Evolutionary conservation across 192 early-diverging fungal species (phyloP).

Genomic region (Backusella mclennaniae): DNA sequence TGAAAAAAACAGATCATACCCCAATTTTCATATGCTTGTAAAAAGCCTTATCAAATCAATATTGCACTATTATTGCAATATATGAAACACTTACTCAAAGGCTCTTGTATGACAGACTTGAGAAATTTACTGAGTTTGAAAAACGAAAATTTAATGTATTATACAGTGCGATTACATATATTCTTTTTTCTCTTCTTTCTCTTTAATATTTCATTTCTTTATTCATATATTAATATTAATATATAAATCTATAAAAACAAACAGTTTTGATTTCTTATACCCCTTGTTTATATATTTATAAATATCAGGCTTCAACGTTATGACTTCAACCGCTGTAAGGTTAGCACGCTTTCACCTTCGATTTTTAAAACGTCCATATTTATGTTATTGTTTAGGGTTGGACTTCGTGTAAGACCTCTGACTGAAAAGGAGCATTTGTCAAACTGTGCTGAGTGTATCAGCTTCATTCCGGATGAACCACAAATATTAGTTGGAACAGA

Average conservation of each 20-base stretch:
- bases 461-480: slow-evolving; percentile 56
- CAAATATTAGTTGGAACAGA: slow-evolving; percentile 62
- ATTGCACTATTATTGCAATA: not conserved
- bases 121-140: not conserved
- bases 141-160: not conserved
- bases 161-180: not conserved
- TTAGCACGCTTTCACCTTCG: slow-evolving; percentile 15
- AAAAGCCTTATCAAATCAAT: not conserved
- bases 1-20: not conserved
- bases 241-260: not conserved
- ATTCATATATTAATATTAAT: not conserved
- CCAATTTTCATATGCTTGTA: not conserved
- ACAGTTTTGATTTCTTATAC: slow-evolving; percentile 15
- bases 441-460: slow-evolving; percentile 61
- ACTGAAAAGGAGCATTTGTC: slow-evolving; percentile 68
- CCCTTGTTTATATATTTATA: not conserved
- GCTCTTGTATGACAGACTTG: not conserved
- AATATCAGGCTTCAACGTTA: not conserved
- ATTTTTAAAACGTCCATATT: not conserved
- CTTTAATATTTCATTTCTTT: slow-evolving; percentile 17
- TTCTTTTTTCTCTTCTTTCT: not conserved
- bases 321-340: slow-evolving; percentile 40
- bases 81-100: not conserved
- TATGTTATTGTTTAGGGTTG: slow-evolving; percentile 54
- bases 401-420: slow-evolving; percentile 77